Conservation (phyloP, 495 filamentous ascomycete species). For the Aspergillus biplanus region DNA sequence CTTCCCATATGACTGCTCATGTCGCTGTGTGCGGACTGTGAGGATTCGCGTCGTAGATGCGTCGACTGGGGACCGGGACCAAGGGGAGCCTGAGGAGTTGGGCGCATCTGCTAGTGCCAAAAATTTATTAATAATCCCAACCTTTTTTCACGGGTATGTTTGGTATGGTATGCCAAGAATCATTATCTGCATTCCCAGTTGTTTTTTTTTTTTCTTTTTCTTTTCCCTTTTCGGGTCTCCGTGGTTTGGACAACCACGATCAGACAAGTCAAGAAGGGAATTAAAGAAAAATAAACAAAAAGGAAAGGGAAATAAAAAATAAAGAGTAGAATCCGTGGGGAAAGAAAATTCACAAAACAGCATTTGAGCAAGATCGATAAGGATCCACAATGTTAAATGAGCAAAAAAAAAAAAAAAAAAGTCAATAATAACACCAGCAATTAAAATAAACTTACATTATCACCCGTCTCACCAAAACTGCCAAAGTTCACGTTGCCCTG, state of each 20-base stretch:
- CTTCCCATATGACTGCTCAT: slow-evolving; percentile 62
- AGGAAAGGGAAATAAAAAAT: slow-evolving; percentile 3
- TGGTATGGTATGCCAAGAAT: slow-evolving; percentile 31
- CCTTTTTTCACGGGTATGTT: slow-evolving; percentile 7
- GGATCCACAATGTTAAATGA: background rate
- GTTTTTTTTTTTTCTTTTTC: slow-evolving; percentile 1
- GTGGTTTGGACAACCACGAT: background rate
- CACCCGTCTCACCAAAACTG: slow-evolving; percentile 68
- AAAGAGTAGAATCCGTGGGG: background rate
- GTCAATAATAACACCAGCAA: slow-evolving; percentile 8
- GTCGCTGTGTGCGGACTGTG: slow-evolving; percentile 78
- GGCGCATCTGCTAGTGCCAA: slow-evolving; percentile 56
- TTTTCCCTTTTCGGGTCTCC: background rate
- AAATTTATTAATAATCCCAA: slow-evolving; percentile 24
- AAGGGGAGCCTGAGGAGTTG: slow-evolving; percentile 60
- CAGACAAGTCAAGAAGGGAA: slow-evolving; percentile 5
- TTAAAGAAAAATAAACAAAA: slow-evolving; percentile 6
- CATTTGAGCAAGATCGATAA: background rate
- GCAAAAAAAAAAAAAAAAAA: slow-evolving; percentile 3
- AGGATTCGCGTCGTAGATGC: slow-evolving; percentile 82
- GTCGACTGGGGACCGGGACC: slow-evolving; percentile 65
- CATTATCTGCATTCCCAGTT: background rate
- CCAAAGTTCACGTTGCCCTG: slow-evolving; percentile 76
- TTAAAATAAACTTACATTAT: slow-evolving; percentile 62
- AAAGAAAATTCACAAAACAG: slow-evolving; percentile 1